Evolutionary conservation across 2,329 filamentous ascomycete genomes (phyloP).

Genomic region (Paracoccidioides lutzii): DNA sequence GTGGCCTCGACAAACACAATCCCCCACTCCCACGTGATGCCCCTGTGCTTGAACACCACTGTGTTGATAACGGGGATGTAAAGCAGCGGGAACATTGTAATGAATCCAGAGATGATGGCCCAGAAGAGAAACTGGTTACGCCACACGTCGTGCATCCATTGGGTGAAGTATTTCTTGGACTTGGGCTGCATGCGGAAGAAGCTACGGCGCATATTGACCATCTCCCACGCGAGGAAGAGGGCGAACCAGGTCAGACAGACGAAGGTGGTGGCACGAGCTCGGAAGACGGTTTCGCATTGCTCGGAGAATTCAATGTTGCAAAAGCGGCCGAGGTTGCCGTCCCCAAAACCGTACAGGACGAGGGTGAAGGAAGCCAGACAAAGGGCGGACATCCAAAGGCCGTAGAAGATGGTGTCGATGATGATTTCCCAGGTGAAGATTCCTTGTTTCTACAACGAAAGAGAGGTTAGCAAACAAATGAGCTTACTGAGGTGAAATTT

Average conservation of each 20-base stretch:
- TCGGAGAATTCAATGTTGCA: conserved; percentile 49
- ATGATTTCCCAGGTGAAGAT: conserved; percentile 70
- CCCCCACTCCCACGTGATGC: conserved; percentile 57
- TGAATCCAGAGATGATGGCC: conserved; percentile 45
- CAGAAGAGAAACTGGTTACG: conserved; percentile 60
- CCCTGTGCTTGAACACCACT: conserved; percentile 51
- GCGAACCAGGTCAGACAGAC: conserved; percentile 64
- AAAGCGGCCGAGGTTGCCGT: conserved; percentile 44
- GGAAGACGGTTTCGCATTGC: conserved; percentile 52
- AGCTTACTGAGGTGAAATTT: no score
- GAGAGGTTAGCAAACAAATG: no score
- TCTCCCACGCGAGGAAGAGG: conserved; percentile 67
- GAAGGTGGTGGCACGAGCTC: conserved; percentile 60
- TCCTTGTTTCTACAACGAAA: conserved; percentile 37
- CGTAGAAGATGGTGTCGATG: conserved; percentile 68
- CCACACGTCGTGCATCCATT: conserved; percentile 58
- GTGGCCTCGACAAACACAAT: conserved; percentile 49
- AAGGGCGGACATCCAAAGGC: conserved; percentile 61
- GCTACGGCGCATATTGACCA: conserved; percentile 57
- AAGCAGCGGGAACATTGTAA: conserved; percentile 46
- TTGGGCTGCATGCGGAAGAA: conserved; percentile 63
- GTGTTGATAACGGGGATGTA: conserved; percentile 59
- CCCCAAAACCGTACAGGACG: conserved; percentile 50
- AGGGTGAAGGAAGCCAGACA: conserved; percentile 51
- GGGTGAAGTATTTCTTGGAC: conserved; percentile 47